Percentiles rank a stretch among this genome's conserved stretches.
These are phyloP conservation scores for Millerozyma acaciae DNA, from an alignment of 805 yeast genomes.

Conservation along the genomic window DNA sequence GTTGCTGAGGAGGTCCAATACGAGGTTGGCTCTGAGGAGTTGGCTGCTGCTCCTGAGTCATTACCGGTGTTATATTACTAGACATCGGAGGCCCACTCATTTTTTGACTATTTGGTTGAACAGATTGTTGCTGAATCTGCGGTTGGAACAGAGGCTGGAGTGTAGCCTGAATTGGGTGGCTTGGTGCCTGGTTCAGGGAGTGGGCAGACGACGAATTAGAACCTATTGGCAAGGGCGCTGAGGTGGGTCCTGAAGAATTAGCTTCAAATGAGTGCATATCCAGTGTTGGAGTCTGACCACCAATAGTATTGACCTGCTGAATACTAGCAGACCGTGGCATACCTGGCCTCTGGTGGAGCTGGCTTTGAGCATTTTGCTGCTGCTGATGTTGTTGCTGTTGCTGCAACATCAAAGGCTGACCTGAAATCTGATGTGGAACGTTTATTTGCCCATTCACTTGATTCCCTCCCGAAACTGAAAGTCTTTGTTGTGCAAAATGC, in stretches of 20 bases:
- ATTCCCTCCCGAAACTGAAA: background rate
- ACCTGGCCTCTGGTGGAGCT: constrained; percentile 16
- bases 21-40: constrained; percentile 19
- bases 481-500: background rate
- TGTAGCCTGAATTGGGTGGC: constrained; percentile 16
- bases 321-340: constrained; percentile 19
- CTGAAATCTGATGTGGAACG: background rate
- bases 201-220: constrained; percentile 18
- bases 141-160: constrained; percentile 15
- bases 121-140: constrained; percentile 6
- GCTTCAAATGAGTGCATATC: constrained; percentile 12
- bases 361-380: background rate
- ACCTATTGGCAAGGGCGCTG: constrained; percentile 19
- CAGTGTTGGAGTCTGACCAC: constrained; percentile 4
- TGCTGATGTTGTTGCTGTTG: too few species aligned
- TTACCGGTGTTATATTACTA: constrained; percentile 18
- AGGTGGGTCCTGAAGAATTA: constrained; percentile 16
- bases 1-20: constrained; percentile 6
- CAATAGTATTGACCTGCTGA: constrained; percentile 15
- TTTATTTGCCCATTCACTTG: background rate
- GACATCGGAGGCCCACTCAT: constrained; percentile 11
- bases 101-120: constrained; percentile 4
- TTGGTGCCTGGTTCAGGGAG: constrained; percentile 28
- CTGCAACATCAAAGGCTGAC: background rate
- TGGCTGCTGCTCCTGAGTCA: constrained; percentile 25